These are phyloP conservation scores for Metschnikowia bowlesiae DNA, from an alignment of 805 yeast species.

Conservation along the genomic window DNA sequence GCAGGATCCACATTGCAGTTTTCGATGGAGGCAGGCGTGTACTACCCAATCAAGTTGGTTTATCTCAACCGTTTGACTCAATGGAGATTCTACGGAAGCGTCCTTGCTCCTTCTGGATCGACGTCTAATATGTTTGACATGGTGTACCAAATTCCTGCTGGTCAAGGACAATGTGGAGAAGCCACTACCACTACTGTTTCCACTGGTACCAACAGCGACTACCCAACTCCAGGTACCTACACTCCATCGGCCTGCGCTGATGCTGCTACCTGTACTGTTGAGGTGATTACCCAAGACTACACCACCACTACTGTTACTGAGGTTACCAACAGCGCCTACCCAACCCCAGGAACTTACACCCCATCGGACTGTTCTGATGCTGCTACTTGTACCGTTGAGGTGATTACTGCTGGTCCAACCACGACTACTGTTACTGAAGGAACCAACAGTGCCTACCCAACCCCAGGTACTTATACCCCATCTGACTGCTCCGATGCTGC, in stretches of 20 bases:
- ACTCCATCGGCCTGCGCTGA: neutral
- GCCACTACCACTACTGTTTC: neutral
- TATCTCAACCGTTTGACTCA: neutral
- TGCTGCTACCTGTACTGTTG: neutral
- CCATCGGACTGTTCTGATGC: no score
- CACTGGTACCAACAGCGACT: neutral
- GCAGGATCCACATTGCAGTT: neutral
- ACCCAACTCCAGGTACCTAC: neutral
- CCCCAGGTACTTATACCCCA: no score
- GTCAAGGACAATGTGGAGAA: neutral
- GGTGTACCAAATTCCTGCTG: neutral
- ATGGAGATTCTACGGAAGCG: neutral
- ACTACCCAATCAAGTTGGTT: conserved; percentile 2
- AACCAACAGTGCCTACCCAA: no score
- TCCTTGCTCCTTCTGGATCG: neutral
- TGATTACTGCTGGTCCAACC: no score
- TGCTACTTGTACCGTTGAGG: no score
- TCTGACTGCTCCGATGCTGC: no score
- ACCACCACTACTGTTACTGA: no score
- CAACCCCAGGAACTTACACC: no score
- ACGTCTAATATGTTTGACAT: neutral
- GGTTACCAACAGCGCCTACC: no score
- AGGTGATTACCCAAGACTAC: no score
- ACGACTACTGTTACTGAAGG: no score
- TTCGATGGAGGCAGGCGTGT: neutral